Evolutionary conservation across 225 moss, liverwort and hornwort genomes (phyloP), one percentile per base, ranked within the genome.

Genomic region (Rhytidiadelphus loreus): DNA sequence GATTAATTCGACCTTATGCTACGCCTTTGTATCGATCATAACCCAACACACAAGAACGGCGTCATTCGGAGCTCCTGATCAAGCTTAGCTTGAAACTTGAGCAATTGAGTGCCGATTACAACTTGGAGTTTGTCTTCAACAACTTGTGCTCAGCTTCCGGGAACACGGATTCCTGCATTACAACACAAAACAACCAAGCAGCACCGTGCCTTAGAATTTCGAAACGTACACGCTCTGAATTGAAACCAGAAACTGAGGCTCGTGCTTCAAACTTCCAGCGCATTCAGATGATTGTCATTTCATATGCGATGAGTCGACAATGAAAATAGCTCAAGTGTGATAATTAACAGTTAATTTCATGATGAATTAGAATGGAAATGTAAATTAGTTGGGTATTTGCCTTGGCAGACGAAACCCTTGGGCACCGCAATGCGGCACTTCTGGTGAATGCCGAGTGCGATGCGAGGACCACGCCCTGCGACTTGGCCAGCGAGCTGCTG

Each of bases 381-480:
- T 8, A 8, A 70, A 4, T 39, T 39, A 13, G 69, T 41, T 70
- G 76, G 48, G 30, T 74, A 88, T 83, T 68, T 68, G 39, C 68
- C 92, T 65, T 86, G 82, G 86, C 88, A 90, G 46, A 86, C 52
- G 88, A 86, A 90, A 68, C 93, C 88, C 53, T 53, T 72, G 81
- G 88, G 90, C 7, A 93, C 85, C 2, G 78, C 35, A 46, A 93
- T 70, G 83, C 86, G 75, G 86, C 93, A 92, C 58, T 91, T 93
- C 78, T 89, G 53, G 53, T 76, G 91, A 44, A 89, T 76, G 91
- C 59, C 53, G 11, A 89, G 75, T 8, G 87, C 89, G 48, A 89
- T 56, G 26, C 85, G 57, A n/a, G 89, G 87, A 80, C 77, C 50
- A 88, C 90, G 33, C 92, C 88, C 63, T 92, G 88, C 46, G 76